Percentiles rank a stretch among this genome's conserved stretches.
phyloP scores from a whole-genome alignment of 805 yeast species.

The Blastobotrys mokoenaii region DNA sequence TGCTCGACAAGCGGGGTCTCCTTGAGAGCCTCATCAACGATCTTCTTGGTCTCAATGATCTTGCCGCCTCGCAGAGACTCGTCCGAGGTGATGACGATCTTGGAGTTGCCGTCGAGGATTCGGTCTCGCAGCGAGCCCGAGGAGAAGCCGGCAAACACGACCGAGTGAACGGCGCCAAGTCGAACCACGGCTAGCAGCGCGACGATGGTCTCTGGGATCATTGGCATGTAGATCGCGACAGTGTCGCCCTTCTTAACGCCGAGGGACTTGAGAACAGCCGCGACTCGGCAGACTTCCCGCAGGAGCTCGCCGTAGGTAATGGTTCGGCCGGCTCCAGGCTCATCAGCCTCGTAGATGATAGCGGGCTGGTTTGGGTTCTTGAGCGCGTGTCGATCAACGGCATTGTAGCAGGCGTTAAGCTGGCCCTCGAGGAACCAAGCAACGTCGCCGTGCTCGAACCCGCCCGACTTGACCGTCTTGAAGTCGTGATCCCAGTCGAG shows the following conservation, averaged over 20 bases:
- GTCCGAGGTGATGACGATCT: conserved; percentile 86
- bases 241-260: conserved; percentile 94
- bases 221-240: conserved; percentile 93
- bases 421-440: conserved; percentile 95
- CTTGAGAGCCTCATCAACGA: conserved; percentile 88
- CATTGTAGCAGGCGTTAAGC: conserved; percentile 86
- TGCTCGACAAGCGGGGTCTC: conserved; percentile 63
- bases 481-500: conserved; percentile 78
- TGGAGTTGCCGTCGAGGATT: conserved; percentile 76
- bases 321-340: conserved; percentile 59
- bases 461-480: conserved; percentile 51
- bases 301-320: conserved; percentile 83
- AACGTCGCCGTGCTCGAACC: conserved; percentile 64
- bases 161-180: conserved; percentile 94
- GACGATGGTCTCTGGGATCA: conserved; percentile 93
- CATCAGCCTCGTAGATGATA: conserved; percentile 87
- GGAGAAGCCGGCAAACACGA: conserved; percentile 93
- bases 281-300: conserved; percentile 75
- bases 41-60: conserved; percentile 81
- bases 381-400: conserved; percentile 93
- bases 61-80: conserved; percentile 96
- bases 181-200: conserved; percentile 92
- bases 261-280: conserved; percentile 71
- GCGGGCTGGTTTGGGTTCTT: conserved; percentile 66
- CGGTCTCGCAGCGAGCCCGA: conserved; percentile 90